These are phyloP conservation scores for Termitomyces bulborhizus DNA, from an alignment of 768 basidiomycete species.

Conservation along the genomic window DNA sequence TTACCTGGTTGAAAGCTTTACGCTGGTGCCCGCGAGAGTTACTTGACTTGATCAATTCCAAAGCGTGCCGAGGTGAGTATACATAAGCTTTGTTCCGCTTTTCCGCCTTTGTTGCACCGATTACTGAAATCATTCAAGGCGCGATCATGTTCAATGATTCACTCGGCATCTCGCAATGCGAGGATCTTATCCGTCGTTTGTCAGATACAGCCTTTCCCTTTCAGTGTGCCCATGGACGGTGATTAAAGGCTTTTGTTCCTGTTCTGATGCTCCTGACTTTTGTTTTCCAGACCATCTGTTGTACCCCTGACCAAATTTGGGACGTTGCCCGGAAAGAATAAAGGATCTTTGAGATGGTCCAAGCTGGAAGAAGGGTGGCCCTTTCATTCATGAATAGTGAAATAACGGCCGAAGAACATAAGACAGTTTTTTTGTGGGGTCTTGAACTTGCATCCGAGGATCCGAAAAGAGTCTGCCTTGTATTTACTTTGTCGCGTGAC, in stretches of 20 bases:
- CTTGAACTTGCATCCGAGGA: not conserved
- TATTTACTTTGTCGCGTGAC: constrained; percentile 23
- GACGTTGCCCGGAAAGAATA: not conserved
- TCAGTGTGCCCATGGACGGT: constrained; percentile 96
- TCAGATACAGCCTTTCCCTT: constrained; percentile 79
- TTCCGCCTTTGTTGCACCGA: not conserved
- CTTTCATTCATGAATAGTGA: not conserved
- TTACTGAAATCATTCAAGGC: constrained; percentile 39
- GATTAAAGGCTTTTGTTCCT: constrained; percentile 10
- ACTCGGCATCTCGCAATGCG: constrained; percentile 62
- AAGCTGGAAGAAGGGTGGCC: constrained; percentile 7
- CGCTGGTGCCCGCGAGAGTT: constrained; percentile 81
- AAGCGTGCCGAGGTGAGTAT: constrained; percentile 84
- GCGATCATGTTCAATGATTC: constrained; percentile 97
- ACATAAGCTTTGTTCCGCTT: not conserved
- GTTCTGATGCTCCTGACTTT: not conserved
- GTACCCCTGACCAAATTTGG: constrained; percentile 29
- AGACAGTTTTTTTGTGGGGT: not conserved
- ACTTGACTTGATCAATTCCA: constrained; percentile 85
- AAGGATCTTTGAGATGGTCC: constrained; percentile 7
- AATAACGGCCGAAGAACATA: not conserved
- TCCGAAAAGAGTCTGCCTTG: not conserved
- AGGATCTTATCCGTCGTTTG: constrained; percentile 60
- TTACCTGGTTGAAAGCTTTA: constrained; percentile 64
- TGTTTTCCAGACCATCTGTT: constrained; percentile 29